Base-by-base conservation (phyloP, 208 protist species). In the Leishmania martiniquensis region DNA sequence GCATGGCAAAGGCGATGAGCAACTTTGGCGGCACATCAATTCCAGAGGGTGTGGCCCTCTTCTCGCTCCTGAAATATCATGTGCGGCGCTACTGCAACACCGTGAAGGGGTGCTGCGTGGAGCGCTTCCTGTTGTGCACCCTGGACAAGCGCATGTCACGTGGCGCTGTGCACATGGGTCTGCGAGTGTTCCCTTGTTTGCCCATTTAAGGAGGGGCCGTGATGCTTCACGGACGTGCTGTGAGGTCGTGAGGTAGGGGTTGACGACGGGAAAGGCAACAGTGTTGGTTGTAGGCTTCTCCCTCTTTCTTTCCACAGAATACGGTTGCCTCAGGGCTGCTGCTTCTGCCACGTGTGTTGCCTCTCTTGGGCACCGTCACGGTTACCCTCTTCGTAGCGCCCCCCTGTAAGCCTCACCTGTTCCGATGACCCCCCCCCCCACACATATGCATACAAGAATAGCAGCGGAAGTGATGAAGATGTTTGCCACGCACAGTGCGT, bases 61-160 rank as follows among this genome's bases (percentile, higher is more conserved):
- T 97, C 71, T 82, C 90, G 4, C 89, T 96, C 37, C 42, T 96
- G 25, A 97, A 96, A 81, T 96, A 97, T 68, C 93, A 97, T 74
- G 87, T 95, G 10, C 87, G 93, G 44, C 85, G 91, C 13, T 90
- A 93, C 82, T 79, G 86, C 44, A 89, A 94, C 65, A 88, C 84
- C 4, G 93, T 96, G 52, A 93, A 92, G 52, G 93, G 93, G 5
- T 72, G 78, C 9, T 85, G 81, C 6, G 79, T 76, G 0, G 76
- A 91, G 25, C 85, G 84, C 44, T 65, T 97, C 39, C 29, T 96
- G 25, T 81, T 97, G 25, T 96, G 91, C 75, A 96, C 93, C 22
- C 62, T 97, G 59, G 93, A 97, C 72, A 89, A 87, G 63, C 83
- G 87, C 9, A 82, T 95, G 37, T 87, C 93, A 10, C 80, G 78